phyloP scores from a whole-genome alignment of 176 grass and related monocot species.

The Cenchrus purpureus region DNA sequence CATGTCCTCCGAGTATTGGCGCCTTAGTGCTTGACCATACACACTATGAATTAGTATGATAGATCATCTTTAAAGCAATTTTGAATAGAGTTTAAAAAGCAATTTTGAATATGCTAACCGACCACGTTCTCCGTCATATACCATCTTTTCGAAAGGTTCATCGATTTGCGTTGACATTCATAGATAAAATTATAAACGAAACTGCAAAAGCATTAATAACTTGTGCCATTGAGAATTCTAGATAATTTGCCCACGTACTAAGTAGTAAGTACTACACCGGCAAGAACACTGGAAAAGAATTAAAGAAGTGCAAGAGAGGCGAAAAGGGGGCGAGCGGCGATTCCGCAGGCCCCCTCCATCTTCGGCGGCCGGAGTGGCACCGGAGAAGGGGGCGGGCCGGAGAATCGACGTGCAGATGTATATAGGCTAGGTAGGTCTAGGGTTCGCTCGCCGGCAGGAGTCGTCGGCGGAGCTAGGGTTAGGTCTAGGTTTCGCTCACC shows the following conservation, averaged over 20 bases:
- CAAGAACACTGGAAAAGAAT: not conserved
- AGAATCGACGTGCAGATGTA: no score
- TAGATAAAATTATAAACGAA: not conserved
- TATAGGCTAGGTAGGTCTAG: no score
- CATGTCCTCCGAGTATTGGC: slow-evolving; percentile 37
- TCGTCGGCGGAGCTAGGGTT: no score
- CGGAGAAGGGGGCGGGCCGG: no score
- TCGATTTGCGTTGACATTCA: not conserved
- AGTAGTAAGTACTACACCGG: not conserved
- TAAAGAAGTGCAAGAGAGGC: no score
- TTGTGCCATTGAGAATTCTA: not conserved
- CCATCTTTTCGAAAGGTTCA: not conserved
- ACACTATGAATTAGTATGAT: not conserved
- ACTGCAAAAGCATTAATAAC: not conserved
- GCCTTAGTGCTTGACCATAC: slow-evolving; percentile 50
- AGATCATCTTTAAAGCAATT: not conserved
- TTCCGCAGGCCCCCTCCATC: no score
- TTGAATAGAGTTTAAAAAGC: not conserved
- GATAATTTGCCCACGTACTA: not conserved
- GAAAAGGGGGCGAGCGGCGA: no score
- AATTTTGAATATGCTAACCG: not conserved
- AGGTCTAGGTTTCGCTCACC: no score
- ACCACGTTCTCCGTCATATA: not conserved
- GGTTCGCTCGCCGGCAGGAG: no score
- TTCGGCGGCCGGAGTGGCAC: no score